Base-by-base conservation (phyloP, 148 eudicot species). In the Fagopyrum esculentum region DNA sequence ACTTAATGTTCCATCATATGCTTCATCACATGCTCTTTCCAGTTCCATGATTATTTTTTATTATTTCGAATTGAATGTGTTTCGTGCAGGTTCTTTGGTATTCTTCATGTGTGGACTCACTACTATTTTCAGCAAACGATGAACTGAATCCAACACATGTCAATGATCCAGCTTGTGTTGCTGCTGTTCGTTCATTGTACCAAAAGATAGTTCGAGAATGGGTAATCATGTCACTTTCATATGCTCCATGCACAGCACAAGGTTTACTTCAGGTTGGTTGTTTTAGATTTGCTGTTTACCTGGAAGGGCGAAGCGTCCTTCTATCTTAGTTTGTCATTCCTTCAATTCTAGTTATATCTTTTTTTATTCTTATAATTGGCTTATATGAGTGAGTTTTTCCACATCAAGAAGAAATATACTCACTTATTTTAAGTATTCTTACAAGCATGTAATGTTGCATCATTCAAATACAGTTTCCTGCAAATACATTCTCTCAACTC, bases 191-290 rank as follows among this genome's bases (percentile, higher is more conserved):
- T 70, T 87, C 97, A 70, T 80, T 92, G 77, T 96, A 90, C 86
- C 98, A 96, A 80, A 84, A 74, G 80, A 84, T 87, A 73, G 97
- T 92, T 40, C 90, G 98, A 43, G 99, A 96, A 51, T 96, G 99
- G 99, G 89, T 96, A 17, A 77, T 96, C 68, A 83, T 88, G 70
- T 92, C 99, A 63, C 99, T 96, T 75, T 96, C 99, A 51, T 81
- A 90, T 86, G 97, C 99, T 86, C 99, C 99, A 30, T 96, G 99
- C 87, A 92, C 97, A 45, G 84, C 91, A 57, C 99, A 96, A 86
- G 99, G 99, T 76, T 91, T 96, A 86, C 99, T 96, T 83, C 99
- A 95, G 99, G 99, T 95, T 80, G 68, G 80, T 71, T 22, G 7
- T 47, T 15, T 35, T 35, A 35, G 40, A 35, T 1, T 35, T 35